Conservation (phyloP, 805 yeast genomes). For the Saccharomycopsis microspora region DNA sequence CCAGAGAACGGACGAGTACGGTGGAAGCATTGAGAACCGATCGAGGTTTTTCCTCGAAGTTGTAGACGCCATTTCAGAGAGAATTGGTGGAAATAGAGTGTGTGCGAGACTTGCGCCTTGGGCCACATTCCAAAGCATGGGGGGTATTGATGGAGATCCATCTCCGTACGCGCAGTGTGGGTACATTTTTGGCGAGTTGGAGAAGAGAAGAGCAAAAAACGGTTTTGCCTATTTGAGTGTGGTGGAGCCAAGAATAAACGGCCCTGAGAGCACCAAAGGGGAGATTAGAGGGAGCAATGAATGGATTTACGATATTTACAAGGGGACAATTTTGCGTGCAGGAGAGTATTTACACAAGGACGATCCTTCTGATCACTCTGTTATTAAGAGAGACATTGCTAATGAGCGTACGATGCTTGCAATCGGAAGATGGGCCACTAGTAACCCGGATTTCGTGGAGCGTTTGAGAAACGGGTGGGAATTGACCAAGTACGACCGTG, state of each 20-base stretch:
- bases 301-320: constrained; percentile 32
- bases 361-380: constrained; percentile 15
- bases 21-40: constrained; percentile 52
- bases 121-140: constrained; percentile 28
- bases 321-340: constrained; percentile 32
- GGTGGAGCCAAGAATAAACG: constrained; percentile 18
- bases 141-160: constrained; percentile 27
- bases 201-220: constrained; percentile 13
- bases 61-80: constrained; percentile 34
- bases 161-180: constrained; percentile 28
- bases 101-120: constrained; percentile 41
- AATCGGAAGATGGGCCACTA: constrained; percentile 26
- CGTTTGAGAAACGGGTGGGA: constrained; percentile 24
- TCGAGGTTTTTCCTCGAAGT: constrained; percentile 37
- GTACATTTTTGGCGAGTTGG: constrained; percentile 15
- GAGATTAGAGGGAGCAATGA: constrained; percentile 25
- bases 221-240: constrained; percentile 16
- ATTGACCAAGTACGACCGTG: constrained; percentile 29
- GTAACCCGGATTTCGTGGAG: constrained; percentile 31
- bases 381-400: constrained; percentile 19
- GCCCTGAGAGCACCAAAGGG: constrained; percentile 20
- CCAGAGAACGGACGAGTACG: constrained; percentile 49
- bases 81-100: constrained; percentile 39
- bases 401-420: constrained; percentile 34
- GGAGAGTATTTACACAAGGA: constrained; percentile 24